Conservation (phyloP, 1,139 yeast species). For the Hanseniaspora sp. region DNA sequence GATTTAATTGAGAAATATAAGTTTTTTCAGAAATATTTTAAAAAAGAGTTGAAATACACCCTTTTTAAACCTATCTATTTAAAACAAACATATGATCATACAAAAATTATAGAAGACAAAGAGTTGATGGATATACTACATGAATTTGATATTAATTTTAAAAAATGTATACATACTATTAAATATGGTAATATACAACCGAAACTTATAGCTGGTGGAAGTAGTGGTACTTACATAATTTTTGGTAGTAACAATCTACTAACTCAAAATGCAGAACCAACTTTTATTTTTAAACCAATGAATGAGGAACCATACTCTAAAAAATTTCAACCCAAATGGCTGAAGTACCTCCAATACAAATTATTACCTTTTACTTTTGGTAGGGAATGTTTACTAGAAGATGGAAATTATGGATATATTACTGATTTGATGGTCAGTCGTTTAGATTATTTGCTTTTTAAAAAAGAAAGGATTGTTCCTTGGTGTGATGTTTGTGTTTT, state of each 20-base stretch:
- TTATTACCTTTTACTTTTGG: conserved; percentile 14
- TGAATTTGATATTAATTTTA: background rate
- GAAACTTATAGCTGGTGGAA: conserved; percentile 6
- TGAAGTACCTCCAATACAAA: conserved; percentile 10
- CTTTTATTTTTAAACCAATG: conserved; percentile 14
- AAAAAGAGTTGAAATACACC: conserved; percentile 10
- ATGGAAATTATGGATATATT: conserved; percentile 14
- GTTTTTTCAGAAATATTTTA: background rate
- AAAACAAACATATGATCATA: background rate
- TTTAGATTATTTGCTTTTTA: conserved; percentile 6
- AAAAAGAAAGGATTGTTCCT: conserved; percentile 2
- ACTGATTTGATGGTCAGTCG: conserved; percentile 10
- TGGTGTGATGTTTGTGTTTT: conserved; percentile 15
- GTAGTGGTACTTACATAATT: conserved; percentile 15
- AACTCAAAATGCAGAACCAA: background rate
- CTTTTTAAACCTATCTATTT: conserved; percentile 7
- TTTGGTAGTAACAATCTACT: background rate
- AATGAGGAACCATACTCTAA: conserved; percentile 14
- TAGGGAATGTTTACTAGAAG: conserved; percentile 8
- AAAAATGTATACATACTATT: background rate
- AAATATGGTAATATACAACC: conserved; percentile 9
- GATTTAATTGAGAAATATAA: conserved; percentile 1
- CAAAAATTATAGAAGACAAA: background rate
- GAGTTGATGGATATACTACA: background rate
- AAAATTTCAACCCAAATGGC: conserved; percentile 12